Conservation (phyloP, 768 basidiomycete species). For the Boletus vermiculosoides region DNA sequence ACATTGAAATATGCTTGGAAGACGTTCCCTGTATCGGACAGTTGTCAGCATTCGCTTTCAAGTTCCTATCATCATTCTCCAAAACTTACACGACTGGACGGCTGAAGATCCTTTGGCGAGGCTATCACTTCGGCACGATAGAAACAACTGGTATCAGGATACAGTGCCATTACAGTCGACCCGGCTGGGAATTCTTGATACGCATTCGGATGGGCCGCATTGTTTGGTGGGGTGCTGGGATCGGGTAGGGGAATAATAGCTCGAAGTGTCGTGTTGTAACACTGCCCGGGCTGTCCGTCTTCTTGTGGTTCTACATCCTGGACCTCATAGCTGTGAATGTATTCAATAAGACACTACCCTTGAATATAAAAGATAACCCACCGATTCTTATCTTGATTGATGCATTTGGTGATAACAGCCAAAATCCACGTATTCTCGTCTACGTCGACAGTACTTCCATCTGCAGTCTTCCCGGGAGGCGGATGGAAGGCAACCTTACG, state of each 20-base stretch:
- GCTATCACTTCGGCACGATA: conserved; percentile 82
- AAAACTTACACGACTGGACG: conserved; percentile 38
- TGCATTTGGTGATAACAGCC: conserved; percentile 68
- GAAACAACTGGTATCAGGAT: conserved; percentile 89
- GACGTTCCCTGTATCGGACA: conserved; percentile 29
- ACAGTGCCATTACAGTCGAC: conserved; percentile 81
- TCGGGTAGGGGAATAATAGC: conserved; percentile 82
- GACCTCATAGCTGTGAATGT: conserved; percentile 66
- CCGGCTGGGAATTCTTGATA: conserved; percentile 73
- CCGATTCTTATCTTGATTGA: conserved; percentile 73
- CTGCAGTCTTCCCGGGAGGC: conserved; percentile 50
- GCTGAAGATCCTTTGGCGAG: conserved; percentile 50
- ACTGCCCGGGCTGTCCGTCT: conserved; percentile 68
- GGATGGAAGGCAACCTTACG: conserved; percentile 83
- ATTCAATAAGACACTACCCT: neutral
- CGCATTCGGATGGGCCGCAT: conserved; percentile 60
- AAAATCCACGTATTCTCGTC: conserved; percentile 70
- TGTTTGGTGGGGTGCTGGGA: conserved; percentile 54
- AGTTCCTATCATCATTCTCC: neutral
- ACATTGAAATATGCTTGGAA: conserved; percentile 53
- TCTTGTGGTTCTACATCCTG: conserved; percentile 84
- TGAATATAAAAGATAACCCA: conserved; percentile 25
- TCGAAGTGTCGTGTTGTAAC: conserved; percentile 67
- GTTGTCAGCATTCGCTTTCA: conserved; percentile 8
- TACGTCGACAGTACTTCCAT: conserved; percentile 49